Conservation (phyloP, 2,329 filamentous ascomycete genomes). For the Beauveria bassiana region DNA sequence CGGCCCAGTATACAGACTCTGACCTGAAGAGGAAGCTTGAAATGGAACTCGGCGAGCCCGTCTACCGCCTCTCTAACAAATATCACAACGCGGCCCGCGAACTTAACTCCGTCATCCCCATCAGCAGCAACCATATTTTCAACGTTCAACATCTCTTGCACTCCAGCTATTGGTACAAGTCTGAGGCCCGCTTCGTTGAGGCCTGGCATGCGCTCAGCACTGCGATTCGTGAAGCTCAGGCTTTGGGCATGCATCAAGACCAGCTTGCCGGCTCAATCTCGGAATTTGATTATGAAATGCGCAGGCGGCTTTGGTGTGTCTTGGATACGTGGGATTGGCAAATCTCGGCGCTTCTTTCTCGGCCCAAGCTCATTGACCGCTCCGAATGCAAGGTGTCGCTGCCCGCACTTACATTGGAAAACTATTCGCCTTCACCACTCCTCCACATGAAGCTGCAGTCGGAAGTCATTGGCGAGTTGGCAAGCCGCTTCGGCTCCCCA, state of each 20-base stretch:
- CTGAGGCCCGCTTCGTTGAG: slow-evolving; percentile 28
- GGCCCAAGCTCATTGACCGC: slow-evolving; percentile 14
- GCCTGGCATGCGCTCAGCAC: slow-evolving; percentile 29
- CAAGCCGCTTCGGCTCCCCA: slow-evolving; percentile 23
- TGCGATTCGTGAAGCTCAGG: slow-evolving; percentile 29
- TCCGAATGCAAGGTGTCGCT: slow-evolving; percentile 10
- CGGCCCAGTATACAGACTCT: slow-evolving; percentile 25
- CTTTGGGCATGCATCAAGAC: slow-evolving; percentile 27
- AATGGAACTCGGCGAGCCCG: slow-evolving; percentile 22
- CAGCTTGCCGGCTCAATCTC: slow-evolving; percentile 18
- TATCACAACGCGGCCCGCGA: slow-evolving; percentile 28
- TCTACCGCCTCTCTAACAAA: slow-evolving; percentile 22
- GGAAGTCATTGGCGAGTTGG: slow-evolving; percentile 23
- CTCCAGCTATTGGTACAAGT: slow-evolving; percentile 31
- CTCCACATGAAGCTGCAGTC: slow-evolving; percentile 30
- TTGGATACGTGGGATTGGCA: slow-evolving; percentile 33
- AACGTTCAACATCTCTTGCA: slow-evolving; percentile 29
- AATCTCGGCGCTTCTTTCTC: slow-evolving; percentile 24
- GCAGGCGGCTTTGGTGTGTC: slow-evolving; percentile 29
- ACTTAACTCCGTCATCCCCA: slow-evolving; percentile 24
- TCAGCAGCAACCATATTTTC: slow-evolving; percentile 24
- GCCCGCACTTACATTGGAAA: slow-evolving; percentile 13
- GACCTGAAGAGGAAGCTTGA: slow-evolving; percentile 25
- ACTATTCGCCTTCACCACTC: slow-evolving; percentile 11
- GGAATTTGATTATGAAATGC: slow-evolving; percentile 29